Conservation (phyloP, 2,329 filamentous ascomycete genomes). For the Mariannaea sp. region DNA sequence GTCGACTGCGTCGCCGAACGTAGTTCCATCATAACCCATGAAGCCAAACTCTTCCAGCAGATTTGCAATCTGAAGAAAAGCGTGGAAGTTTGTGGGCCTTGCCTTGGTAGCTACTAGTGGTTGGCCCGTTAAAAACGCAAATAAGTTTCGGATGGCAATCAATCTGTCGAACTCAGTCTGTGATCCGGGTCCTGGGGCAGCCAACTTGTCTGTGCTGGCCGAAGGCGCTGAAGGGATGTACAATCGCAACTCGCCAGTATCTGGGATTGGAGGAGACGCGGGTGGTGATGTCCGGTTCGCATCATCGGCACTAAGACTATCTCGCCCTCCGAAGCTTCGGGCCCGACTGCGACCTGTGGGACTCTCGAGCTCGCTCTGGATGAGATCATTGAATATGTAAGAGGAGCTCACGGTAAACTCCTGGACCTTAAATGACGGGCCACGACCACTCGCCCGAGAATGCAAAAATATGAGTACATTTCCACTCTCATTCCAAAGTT, state of each 20-base stretch:
- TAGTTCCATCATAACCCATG: slow-evolving; percentile 58
- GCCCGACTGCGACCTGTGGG: slow-evolving; percentile 41
- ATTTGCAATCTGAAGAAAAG: slow-evolving; percentile 58
- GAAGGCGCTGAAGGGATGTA: slow-evolving; percentile 57
- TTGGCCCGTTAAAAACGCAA: slow-evolving; percentile 68
- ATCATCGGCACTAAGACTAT: slow-evolving; percentile 56
- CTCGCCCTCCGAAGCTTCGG: slow-evolving; percentile 54
- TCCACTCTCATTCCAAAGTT: slow-evolving; percentile 67
- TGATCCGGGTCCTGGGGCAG: slow-evolving; percentile 40
- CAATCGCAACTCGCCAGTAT: slow-evolving; percentile 52
- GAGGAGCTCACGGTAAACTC: slow-evolving; percentile 60
- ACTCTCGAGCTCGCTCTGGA: slow-evolving; percentile 51
- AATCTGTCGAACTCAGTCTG: slow-evolving; percentile 57
- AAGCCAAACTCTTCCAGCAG: slow-evolving; percentile 64
- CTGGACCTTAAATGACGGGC: slow-evolving; percentile 65
- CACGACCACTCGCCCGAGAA: slow-evolving; percentile 53
- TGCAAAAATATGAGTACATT: slow-evolving; percentile 63
- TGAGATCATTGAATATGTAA: slow-evolving; percentile 57
- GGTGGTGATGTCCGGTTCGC: slow-evolving; percentile 49
- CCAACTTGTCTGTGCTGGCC: slow-evolving; percentile 42
- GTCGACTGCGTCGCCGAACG: slow-evolving; percentile 63
- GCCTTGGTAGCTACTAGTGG: slow-evolving; percentile 63
- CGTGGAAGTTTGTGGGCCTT: slow-evolving; percentile 57
- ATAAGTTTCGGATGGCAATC: slow-evolving; percentile 66
- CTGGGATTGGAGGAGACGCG: slow-evolving; percentile 44